Conservation (phyloP, 1,139 yeast species). For the Kodamaea ohmeri region DNA sequence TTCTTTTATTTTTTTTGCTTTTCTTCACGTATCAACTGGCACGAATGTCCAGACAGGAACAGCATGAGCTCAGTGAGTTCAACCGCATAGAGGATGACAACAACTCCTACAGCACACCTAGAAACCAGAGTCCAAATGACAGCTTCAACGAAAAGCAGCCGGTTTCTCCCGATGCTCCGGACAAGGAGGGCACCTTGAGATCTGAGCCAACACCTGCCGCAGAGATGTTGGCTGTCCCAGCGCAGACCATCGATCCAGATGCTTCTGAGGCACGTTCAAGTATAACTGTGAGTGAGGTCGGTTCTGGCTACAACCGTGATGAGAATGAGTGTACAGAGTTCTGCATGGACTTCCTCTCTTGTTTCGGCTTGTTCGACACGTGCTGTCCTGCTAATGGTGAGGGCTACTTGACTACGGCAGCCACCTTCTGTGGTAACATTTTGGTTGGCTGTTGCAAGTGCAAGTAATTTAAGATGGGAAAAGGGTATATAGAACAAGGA, state of each 20-base stretch:
- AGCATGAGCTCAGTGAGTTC: constrained; percentile 10
- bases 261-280: constrained; percentile 11
- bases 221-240: constrained; percentile 8
- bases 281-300: constrained; percentile 23
- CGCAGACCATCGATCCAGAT: background rate
- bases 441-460: constrained; percentile 37
- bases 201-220: constrained; percentile 8
- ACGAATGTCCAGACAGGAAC: constrained; percentile 5
- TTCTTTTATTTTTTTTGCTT: constrained; percentile 3
- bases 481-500: background rate
- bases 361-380: constrained; percentile 42
- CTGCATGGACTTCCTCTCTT: constrained; percentile 36
- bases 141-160: background rate
- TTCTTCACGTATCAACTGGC: constrained; percentile 1
- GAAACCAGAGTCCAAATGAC: background rate
- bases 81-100: constrained; percentile 5
- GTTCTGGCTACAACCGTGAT: constrained; percentile 37
- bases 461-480: constrained; percentile 5
- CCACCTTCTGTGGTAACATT: constrained; percentile 39
- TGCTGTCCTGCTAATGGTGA: constrained; percentile 45
- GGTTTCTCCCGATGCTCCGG: background rate
- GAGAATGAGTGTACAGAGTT: constrained; percentile 45
- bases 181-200: constrained; percentile 6
- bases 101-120: too few species aligned
- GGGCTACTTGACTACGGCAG: constrained; percentile 38